These are phyloP conservation scores for Craterostigma plantagineum DNA, from an alignment of 257 asterid species.

Conservation along the genomic window DNA sequence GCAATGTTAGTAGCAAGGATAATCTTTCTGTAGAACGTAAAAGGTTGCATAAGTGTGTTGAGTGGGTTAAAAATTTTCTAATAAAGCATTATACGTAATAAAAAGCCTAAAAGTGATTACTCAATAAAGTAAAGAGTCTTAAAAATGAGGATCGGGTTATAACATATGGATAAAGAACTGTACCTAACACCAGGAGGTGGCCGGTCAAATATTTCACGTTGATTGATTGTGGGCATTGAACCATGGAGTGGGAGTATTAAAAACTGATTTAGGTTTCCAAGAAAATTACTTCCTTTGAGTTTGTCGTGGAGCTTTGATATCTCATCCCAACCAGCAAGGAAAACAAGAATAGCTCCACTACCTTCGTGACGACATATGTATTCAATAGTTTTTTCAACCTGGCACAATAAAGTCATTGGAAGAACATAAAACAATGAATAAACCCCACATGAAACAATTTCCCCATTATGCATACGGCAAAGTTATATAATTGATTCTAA, in stretches of 20 bases:
- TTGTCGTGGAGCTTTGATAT: slow-evolving; percentile 77
- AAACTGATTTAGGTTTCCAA: slow-evolving; percentile 48
- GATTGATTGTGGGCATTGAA: slow-evolving; percentile 92
- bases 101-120: too few relatives aligned
- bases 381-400: slow-evolving; percentile 83
- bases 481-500: background rate
- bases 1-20: slow-evolving; percentile 94
- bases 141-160: slow-evolving; percentile 1
- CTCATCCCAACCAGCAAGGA: slow-evolving; percentile 97
- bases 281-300: slow-evolving; percentile 39
- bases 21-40: slow-evolving; percentile 54
- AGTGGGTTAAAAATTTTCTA: too few relatives aligned
- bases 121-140: too few relatives aligned
- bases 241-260: slow-evolving; percentile 87
- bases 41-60: background rate
- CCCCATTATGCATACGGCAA: too few relatives aligned
- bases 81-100: too few relatives aligned
- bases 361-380: slow-evolving; percentile 71
- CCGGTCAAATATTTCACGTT: slow-evolving; percentile 70
- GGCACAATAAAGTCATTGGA: slow-evolving; percentile 4
- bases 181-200: slow-evolving; percentile 74
- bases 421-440: slow-evolving; percentile 2
- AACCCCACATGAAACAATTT: slow-evolving; percentile 9
- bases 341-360: slow-evolving; percentile 85
- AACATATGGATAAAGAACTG: background rate